Conservation (phyloP, 345 rosid genomes). For the Camelina laxa region DNA sequence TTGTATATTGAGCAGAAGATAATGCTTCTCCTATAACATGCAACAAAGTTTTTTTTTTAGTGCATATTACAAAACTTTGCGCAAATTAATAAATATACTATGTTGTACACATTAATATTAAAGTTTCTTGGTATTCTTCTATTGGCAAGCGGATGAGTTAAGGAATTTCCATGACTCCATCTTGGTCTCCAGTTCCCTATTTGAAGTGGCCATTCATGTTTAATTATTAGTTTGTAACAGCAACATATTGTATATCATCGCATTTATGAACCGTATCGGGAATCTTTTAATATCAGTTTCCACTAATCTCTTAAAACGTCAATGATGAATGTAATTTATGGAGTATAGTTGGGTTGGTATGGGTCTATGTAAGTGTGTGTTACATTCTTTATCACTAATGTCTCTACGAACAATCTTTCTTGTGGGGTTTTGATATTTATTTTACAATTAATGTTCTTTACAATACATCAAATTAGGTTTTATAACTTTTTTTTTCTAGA, state of each 20-base stretch:
- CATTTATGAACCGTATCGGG: slow-evolving; percentile 4
- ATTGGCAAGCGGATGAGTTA: background rate
- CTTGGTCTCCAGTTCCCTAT: background rate
- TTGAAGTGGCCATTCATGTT: background rate
- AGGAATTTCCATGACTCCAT: background rate
- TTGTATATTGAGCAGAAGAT: background rate
- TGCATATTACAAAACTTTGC: background rate
- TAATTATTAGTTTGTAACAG: background rate
- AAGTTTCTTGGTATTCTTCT: background rate
- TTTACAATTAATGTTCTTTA: background rate
- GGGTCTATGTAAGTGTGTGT: background rate
- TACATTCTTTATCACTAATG: background rate
- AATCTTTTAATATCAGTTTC: background rate
- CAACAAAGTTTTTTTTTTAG: background rate
- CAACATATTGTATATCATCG: background rate
- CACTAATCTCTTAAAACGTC: background rate
- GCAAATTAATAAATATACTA: background rate
- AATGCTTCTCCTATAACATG: background rate
- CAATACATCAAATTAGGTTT: background rate
- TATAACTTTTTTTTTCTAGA: background rate
- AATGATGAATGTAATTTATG: slow-evolving; percentile 2
- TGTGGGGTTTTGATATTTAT: slow-evolving; percentile 5
- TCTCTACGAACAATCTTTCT: background rate
- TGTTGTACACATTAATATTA: too few relatives aligned
- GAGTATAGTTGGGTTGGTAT: background rate